A percentile compares a stretch with the other conserved stretches of the same genome.
Conservation (phyloP, 176 grass and related monocot species). For the Oryza meyeriana region DNA sequence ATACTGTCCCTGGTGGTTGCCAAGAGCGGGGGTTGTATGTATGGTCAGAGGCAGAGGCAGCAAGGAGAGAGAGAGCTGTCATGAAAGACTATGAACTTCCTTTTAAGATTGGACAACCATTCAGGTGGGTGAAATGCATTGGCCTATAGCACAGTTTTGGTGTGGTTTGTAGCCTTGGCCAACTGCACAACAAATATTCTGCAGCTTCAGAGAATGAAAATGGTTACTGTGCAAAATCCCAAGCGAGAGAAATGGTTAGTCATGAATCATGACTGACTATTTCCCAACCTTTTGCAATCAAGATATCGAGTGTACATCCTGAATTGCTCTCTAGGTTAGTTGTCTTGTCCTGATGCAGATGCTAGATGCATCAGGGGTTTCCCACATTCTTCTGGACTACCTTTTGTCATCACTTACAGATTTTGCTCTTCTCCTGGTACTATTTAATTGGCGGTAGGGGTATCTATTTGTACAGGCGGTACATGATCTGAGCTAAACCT, state of each 20-base stretch:
- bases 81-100: conserved; percentile 83
- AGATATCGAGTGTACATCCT: conserved; percentile 48
- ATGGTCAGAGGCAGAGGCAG: conserved; percentile 76
- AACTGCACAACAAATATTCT: background rate
- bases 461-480: conserved; percentile 36
- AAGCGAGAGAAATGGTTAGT: background rate
- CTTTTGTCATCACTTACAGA: conserved; percentile 30
- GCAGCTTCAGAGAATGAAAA: background rate
- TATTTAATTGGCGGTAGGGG: conserved; percentile 25
- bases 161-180: conserved; percentile 12
- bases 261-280: conserved; percentile 3
- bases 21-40: conserved; percentile 93
- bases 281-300: conserved; percentile 7
- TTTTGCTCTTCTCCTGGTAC: conserved; percentile 22
- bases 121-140: conserved; percentile 81
- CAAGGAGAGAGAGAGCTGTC: conserved; percentile 63
- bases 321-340: conserved; percentile 39
- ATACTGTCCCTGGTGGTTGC: conserved; percentile 73
- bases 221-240: background rate
- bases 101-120: conserved; percentile 66
- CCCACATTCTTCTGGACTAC: conserved; percentile 20
- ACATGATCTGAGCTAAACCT: conserved; percentile 14
- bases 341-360: conserved; percentile 26
- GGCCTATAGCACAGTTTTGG: conserved; percentile 63
- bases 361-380: background rate